These are phyloP conservation scores for Sherardia arvensis DNA, from an alignment of 257 asterid species.

Conservation along the genomic window DNA sequence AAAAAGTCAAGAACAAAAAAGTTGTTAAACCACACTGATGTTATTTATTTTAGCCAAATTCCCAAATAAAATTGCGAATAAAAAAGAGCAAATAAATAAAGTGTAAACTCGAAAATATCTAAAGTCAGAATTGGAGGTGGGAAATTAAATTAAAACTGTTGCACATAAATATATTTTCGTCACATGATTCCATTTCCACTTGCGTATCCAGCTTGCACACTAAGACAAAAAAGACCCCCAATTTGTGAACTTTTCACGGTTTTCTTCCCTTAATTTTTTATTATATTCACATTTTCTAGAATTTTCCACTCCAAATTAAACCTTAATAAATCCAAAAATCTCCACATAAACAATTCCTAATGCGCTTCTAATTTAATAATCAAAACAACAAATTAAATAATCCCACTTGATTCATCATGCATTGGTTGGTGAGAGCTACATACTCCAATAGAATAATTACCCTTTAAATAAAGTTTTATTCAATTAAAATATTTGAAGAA, in stretches of 20 bases:
- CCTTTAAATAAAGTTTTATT: too few species aligned
- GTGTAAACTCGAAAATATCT: not conserved
- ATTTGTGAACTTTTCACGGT: conserved; percentile 12
- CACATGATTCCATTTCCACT: conserved; percentile 25
- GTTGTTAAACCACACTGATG: not conserved
- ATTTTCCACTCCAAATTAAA: not conserved
- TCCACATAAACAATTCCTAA: not conserved
- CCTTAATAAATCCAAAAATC: not conserved
- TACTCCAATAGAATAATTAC: too few species aligned
- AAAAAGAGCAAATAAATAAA: not conserved
- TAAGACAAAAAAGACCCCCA: not conserved
- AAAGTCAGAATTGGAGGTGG: conserved; percentile 8
- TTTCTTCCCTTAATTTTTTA: not conserved
- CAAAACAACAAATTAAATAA: not conserved
- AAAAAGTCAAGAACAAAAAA: not conserved
- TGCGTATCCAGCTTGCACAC: conserved; percentile 17
- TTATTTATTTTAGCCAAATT: too few species aligned
- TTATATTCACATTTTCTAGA: not conserved
- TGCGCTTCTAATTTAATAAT: not conserved
- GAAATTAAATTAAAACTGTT: not conserved
- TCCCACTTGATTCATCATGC: conserved; percentile 6
- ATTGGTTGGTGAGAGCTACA: not conserved
- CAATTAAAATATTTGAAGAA: too few species aligned
- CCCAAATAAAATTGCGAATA: not conserved
- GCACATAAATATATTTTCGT: conserved; percentile 1